Percentiles rank a stretch among this genome's conserved stretches.
Conservation (phyloP, 202 grass and related monocot genomes). For the Zoysia matrella region DNA sequence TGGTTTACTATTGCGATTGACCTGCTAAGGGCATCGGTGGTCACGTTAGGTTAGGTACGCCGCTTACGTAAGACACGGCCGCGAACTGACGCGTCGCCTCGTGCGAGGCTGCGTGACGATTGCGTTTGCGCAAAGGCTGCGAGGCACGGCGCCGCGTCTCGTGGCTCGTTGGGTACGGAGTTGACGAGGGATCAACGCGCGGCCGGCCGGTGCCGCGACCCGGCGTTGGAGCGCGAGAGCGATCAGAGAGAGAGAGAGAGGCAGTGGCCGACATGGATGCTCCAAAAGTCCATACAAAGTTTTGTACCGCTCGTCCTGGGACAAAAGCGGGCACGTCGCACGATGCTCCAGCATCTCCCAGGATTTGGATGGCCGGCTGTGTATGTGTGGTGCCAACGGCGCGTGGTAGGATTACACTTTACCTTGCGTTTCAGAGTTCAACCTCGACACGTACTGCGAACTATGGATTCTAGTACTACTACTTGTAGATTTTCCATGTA, state of each 20-base stretch:
- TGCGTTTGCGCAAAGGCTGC: neutral
- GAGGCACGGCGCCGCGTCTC: constrained; percentile 8
- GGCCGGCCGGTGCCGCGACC: neutral
- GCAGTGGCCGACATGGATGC: constrained; percentile 44
- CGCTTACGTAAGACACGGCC: neutral
- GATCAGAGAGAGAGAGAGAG: neutral
- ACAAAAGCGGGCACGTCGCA: constrained; percentile 20
- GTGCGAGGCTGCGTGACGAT: neutral
- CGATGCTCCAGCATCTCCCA: neutral
- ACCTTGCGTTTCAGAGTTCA: too few relatives aligned
- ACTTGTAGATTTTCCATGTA: too few relatives aligned
- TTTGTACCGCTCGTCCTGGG: constrained; percentile 25
- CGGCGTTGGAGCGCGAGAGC: too few relatives aligned
- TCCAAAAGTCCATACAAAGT: constrained; percentile 19
- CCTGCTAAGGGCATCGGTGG: neutral
- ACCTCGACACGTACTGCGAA: too few relatives aligned
- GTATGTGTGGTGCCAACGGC: too few relatives aligned
- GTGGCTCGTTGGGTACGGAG: constrained; percentile 30
- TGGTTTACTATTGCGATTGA: constrained; percentile 1
- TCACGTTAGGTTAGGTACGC: neutral
- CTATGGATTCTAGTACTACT: too few relatives aligned
- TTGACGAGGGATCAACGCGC: constrained; percentile 29
- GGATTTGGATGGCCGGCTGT: too few relatives aligned
- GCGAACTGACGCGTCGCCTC: neutral
- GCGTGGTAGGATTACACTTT: too few relatives aligned